Base-by-base conservation (phyloP, 345 rosid genomes). In the Euphorbia tirucalli region DNA sequence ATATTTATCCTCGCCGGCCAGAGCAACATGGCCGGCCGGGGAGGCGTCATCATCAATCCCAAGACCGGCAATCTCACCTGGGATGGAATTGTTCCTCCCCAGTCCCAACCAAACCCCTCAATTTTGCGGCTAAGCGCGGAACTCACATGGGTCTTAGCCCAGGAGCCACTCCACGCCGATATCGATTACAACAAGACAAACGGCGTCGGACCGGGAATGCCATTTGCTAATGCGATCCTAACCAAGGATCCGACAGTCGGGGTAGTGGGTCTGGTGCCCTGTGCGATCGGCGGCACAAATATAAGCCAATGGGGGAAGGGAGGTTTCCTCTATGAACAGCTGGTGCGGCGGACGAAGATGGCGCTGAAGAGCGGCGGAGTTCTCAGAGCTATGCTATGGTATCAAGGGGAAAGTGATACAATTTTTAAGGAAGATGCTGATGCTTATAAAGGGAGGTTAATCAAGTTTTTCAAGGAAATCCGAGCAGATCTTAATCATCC, bases 11-110 rank as follows among this genome's bases (percentile, higher is more conserved):
- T 77, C 5, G 81, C 81, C 35, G 81, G 81, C n/a, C 81, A 77
- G 48, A 77, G 81, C 74, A 77, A 77, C 71, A 77, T 77, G 81
- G 81, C 81, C 56, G 81, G 81, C 27, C 73, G 81, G 3, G 81
- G 81, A 37, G 77, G 81, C 61, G 69, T 77, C 1, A 5, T 56
- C n/a, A n/a, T n/a, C n/a, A n/a, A n/a, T n/a, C n/a, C n/a, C n/a
- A n/a, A n/a, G n/a, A n/a, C n/a, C 61, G 81, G 70, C 4, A 56
- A 15, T 5, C 2, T 32, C 35, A 25, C 49, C 31, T 77, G 81
- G 81, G 81, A 77, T 30, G 66, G 81, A 11, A 16, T 56, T 39
- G 81, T 77, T 2, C 81, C 81, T 41, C 63, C 61, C 22, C 81
- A 77, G 32, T 68, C 61, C 70, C 77, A 77, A 41, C 74, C 77